A percentile compares a stretch with the other conserved stretches of the same genome.
Conservation (phyloP, 2,329 filamentous ascomycete genomes). For the Graphilbum fragrans region DNA sequence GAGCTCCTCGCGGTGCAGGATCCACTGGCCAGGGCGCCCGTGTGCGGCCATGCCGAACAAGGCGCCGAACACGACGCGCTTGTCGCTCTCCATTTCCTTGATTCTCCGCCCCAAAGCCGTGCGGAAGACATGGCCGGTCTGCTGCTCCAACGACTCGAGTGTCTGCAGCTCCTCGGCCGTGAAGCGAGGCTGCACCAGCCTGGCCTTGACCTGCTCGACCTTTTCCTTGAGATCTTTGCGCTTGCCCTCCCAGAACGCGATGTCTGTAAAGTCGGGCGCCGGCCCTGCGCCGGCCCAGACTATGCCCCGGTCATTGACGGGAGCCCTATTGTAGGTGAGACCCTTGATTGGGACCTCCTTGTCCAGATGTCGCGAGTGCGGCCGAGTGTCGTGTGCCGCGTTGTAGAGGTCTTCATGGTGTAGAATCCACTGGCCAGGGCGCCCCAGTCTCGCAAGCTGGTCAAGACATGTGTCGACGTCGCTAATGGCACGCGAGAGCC, state of each 20-base stretch:
- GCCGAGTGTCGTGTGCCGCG: background rate
- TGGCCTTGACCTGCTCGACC: background rate
- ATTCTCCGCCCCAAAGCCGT: background rate
- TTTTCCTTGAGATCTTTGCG: background rate
- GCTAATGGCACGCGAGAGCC: too few relatives aligned
- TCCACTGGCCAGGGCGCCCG: conserved; percentile 4
- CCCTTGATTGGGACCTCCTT: background rate
- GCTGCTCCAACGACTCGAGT: conserved; percentile 2
- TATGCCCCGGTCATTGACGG: background rate
- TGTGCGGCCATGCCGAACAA: background rate
- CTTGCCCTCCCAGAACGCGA: background rate
- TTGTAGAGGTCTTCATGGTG: conserved; percentile 2
- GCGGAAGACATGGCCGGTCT: background rate
- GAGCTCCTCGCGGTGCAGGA: conserved; percentile 4
- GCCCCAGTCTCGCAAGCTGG: too few relatives aligned
- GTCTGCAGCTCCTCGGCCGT: background rate
- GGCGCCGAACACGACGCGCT: background rate
- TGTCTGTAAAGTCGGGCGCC: background rate
- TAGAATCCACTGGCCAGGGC: conserved; percentile 3
- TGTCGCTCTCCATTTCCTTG: too few relatives aligned
- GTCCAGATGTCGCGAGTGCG: background rate
- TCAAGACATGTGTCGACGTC: too few relatives aligned
- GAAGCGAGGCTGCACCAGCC: conserved; percentile 1
- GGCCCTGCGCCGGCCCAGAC: conserved; percentile 1
- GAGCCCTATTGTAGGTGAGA: background rate